Evolutionary conservation across 2,329 filamentous ascomycete genomes (phyloP).

Genomic region (Colletotrichum salicis): DNA sequence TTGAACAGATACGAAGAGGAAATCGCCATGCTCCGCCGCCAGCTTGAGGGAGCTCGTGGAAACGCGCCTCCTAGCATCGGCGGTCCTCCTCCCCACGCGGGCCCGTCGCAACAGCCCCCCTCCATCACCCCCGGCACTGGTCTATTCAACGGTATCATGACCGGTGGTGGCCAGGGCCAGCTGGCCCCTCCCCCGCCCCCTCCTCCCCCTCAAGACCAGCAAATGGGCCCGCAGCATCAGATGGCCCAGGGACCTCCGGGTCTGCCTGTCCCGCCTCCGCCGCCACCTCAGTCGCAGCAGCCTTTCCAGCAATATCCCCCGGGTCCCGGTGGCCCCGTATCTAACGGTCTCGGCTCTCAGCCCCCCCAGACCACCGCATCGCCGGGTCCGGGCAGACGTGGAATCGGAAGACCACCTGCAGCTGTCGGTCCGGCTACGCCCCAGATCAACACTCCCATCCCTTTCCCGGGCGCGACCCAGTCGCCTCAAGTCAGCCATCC

Average conservation of each 20-base stretch:
- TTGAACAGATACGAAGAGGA: slow-evolving; percentile 88
- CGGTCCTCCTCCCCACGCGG: slow-evolving; percentile 78
- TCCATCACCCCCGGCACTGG: slow-evolving; percentile 92
- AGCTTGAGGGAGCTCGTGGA: slow-evolving; percentile 81
- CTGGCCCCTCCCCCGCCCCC: slow-evolving; percentile 82
- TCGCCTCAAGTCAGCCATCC: slow-evolving; percentile 91
- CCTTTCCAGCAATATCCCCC: slow-evolving; percentile 78
- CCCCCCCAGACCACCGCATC: slow-evolving; percentile 87
- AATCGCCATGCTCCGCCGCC: slow-evolving; percentile 83
- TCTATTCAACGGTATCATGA: slow-evolving; percentile 95
- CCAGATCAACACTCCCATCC: slow-evolving; percentile 87
- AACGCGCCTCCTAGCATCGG: slow-evolving; percentile 69
- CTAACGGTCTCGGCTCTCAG: slow-evolving; percentile 82
- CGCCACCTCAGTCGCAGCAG: slow-evolving; percentile 71
- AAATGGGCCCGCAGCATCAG: slow-evolving; percentile 59
- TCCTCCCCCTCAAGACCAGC: slow-evolving; percentile 70
- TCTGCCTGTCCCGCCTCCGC: slow-evolving; percentile 66
- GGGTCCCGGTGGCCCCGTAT: slow-evolving; percentile 61
- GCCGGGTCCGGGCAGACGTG: slow-evolving; percentile 82
- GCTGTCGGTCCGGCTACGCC: slow-evolving; percentile 82
- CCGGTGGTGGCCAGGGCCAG: slow-evolving; percentile 84
- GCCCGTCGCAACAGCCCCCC: slow-evolving; percentile 85
- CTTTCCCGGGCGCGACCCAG: slow-evolving; percentile 83
- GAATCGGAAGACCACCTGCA: slow-evolving; percentile 73
- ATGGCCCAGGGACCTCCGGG: slow-evolving; percentile 82